Evolutionary conservation across 495 filamentous ascomycete genomes (phyloP).

Genomic region (Neurospora terricola): DNA sequence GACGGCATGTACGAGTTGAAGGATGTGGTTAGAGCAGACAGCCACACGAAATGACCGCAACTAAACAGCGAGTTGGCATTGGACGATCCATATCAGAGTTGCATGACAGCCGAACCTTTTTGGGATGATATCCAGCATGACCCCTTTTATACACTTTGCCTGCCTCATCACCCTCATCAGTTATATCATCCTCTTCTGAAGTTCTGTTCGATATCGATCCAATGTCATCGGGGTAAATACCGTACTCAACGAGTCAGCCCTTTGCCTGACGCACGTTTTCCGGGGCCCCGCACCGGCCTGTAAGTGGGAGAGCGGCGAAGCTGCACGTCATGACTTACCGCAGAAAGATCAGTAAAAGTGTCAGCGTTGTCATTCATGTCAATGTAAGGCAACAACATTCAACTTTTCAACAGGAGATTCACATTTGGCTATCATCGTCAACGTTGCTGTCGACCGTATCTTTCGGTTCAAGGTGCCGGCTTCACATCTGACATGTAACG

Average conservation of each 20-base stretch:
- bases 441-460: background rate
- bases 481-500: background rate
- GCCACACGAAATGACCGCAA: background rate
- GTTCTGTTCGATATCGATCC: background rate
- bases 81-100: background rate
- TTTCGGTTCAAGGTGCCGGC: background rate
- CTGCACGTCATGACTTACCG: background rate
- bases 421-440: background rate
- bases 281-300: background rate
- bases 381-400: too few species aligned
- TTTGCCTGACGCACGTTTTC: background rate
- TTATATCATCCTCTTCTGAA: background rate
- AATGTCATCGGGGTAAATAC: background rate
- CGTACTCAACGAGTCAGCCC: background rate
- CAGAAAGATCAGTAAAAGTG: background rate
- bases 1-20: background rate
- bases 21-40: background rate
- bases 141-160: background rate
- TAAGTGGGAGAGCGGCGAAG: background rate
- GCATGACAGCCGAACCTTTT: background rate
- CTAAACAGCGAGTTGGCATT: background rate
- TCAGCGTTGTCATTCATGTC: too few species aligned
- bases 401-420: too few species aligned
- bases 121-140: background rate
- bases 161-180: background rate